Base-by-base conservation (phyloP, 768 basidiomycete species). In the Baorangia bicolor region DNA sequence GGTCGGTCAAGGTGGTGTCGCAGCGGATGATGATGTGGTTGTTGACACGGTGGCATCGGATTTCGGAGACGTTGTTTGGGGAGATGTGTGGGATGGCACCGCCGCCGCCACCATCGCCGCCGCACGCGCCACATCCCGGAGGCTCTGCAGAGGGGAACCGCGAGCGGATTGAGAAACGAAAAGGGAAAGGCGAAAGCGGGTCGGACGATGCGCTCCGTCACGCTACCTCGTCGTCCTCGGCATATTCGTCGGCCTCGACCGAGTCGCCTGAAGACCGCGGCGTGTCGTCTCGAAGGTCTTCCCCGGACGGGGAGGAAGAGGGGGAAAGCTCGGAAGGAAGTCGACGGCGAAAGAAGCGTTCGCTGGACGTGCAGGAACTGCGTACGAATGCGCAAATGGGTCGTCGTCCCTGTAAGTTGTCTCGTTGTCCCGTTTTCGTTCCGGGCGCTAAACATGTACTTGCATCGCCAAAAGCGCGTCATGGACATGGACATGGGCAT, bases 21-120 rank as follows among this genome's bases (percentile, higher is more conserved):
- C 66, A 69, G 53, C 58, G 60, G 35, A 70, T 69, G 62, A 66
- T 74, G 66, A 59, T 66, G 46, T 75, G 74, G 74, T 20, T 73
- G 20, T 60, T 71, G 57, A 56, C 59, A 13, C 56, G 69, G 34
- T 71, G 69, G 69, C 57, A 50, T 14, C 53, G 50, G 25, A 62
- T 71, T 23, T 73, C 63, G 23, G 67, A 71, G 11, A 52, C 34
- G 3, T 40, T 72, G 45, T 61, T 69, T 41, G 53, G 49, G 9
- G 68, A 72, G 9, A 58, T 11, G 27, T 69, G 69, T 49, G 70
- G 69, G 23, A 55, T 63, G 54, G 53, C 63, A 0, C 60, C 57
- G 3, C 51, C 61, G 5, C 18, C 59, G 14, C n/a, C n/a, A n/a
- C n/a, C n/a, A n/a, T 56, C 67, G n/a, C 59, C 62, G 10, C 2